A percentile compares a stretch with the other conserved stretches of the same genome.
Evolutionary conservation across 208 protist genomes (phyloP).

Genomic region (Histomonas meleagridis): DNA sequence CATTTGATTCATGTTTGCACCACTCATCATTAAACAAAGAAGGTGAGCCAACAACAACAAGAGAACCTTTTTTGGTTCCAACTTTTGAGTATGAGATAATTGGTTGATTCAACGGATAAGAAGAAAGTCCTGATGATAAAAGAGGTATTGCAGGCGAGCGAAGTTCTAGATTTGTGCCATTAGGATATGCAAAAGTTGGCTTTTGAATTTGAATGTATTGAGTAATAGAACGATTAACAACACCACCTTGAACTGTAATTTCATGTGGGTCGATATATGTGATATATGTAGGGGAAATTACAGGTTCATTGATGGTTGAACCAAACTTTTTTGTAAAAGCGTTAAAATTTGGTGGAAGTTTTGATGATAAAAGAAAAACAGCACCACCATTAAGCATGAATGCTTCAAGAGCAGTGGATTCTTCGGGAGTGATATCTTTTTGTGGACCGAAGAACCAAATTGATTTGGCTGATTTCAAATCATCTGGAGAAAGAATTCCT

Average conservation of each 20-base stretch:
- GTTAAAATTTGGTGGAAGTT: neutral
- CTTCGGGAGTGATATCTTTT: neutral
- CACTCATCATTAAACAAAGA: slow-evolving; percentile 20
- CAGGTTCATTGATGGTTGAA: neutral
- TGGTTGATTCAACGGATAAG: neutral
- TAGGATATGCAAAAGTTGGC: neutral
- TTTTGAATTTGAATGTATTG: neutral
- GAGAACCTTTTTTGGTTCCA: neutral
- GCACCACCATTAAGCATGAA: neutral
- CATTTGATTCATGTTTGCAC: neutral
- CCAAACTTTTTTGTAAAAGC: neutral
- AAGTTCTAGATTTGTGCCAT: neutral
- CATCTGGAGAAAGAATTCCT: neutral
- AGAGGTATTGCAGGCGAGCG: neutral
- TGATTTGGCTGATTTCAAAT: neutral
- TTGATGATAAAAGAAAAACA: neutral
- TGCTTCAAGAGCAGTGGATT: neutral
- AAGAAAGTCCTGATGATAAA: neutral
- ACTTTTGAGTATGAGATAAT: neutral
- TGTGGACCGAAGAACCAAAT: neutral
- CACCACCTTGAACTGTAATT: neutral
- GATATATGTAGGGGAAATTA: neutral
- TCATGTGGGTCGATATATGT: neutral
- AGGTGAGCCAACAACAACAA: neutral
- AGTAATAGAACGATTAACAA: neutral